These are phyloP conservation scores for Rhytidhysteron rufulum DNA, from an alignment of 2,329 filamentous ascomycete species.

Conservation along the genomic window DNA sequence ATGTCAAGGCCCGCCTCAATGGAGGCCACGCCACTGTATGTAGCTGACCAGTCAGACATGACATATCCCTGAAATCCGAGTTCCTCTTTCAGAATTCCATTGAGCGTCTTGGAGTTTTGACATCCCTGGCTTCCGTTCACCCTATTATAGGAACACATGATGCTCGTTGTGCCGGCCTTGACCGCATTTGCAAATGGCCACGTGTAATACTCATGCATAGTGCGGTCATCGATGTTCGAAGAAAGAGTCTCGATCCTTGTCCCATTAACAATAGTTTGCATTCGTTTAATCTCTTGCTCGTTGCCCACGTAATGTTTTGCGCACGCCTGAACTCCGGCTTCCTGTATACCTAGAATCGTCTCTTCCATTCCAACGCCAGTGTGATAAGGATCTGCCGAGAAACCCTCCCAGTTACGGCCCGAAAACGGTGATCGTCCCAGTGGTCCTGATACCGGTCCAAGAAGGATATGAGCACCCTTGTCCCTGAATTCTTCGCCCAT, in stretches of 20 bases:
- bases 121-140: conserved; percentile 31
- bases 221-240: conserved; percentile 61
- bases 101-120: conserved; percentile 39
- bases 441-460: conserved; percentile 40
- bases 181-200: conserved; percentile 65
- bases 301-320: conserved; percentile 54
- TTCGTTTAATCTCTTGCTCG: conserved; percentile 50
- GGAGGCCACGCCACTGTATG: conserved; percentile 41
- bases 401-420: conserved; percentile 41
- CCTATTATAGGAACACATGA: conserved; percentile 56
- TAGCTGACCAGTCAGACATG: conserved; percentile 43
- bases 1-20: conserved; percentile 49
- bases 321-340: conserved; percentile 32
- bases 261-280: conserved; percentile 24
- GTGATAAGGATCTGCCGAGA: conserved; percentile 33
- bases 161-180: conserved; percentile 51
- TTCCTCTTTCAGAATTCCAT: conserved; percentile 49
- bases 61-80: conserved; percentile 47
- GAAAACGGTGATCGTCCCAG: conserved; percentile 28
- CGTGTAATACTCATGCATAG: conserved; percentile 62
- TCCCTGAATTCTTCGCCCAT: conserved; percentile 29
- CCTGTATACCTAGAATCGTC: conserved; percentile 32
- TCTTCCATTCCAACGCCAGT: conserved; percentile 30
- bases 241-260: conserved; percentile 52
- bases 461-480: conserved; percentile 38